These are phyloP conservation scores for Vanderwaltozyma tropicalis DNA, from an alignment of 805 yeast species.

Conservation along the genomic window DNA sequence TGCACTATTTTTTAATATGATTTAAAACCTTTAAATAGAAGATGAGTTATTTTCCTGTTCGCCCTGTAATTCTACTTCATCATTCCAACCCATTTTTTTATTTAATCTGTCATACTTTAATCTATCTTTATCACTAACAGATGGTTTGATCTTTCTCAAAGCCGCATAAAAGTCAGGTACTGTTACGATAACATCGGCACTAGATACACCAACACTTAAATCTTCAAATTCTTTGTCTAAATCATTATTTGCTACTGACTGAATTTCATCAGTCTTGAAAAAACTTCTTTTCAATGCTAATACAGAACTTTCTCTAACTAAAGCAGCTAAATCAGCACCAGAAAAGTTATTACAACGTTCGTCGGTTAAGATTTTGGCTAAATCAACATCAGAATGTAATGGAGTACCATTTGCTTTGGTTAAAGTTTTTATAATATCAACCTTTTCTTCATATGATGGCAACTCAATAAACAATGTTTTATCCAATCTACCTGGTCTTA, in stretches of 20 bases:
- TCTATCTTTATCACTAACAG: conserved; percentile 82
- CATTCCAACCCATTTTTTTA: conserved; percentile 65
- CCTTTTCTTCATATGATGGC: conserved; percentile 68
- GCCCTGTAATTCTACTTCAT: conserved; percentile 27
- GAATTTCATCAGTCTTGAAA: conserved; percentile 39
- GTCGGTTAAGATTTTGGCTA: conserved; percentile 55
- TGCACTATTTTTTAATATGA: not conserved
- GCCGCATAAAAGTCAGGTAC: conserved; percentile 61
- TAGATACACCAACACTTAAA: conserved; percentile 26
- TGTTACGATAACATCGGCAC: conserved; percentile 43
- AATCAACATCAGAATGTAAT: conserved; percentile 48
- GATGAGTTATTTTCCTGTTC: too few relatives aligned
- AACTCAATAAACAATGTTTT: conserved; percentile 85
- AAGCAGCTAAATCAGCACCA: conserved; percentile 91
- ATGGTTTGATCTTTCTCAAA: conserved; percentile 67
- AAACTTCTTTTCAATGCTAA: conserved; percentile 69
- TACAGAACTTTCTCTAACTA: conserved; percentile 91
- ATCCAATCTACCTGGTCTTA: conserved; percentile 92
- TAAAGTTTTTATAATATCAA: conserved; percentile 72
- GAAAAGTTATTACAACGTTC: conserved; percentile 80
- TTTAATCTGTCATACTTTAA: conserved; percentile 63
- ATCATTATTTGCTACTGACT: conserved; percentile 37
- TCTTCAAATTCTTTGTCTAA: conserved; percentile 33
- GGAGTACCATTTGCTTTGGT: conserved; percentile 70
- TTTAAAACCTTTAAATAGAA: not conserved